phyloP scores from a whole-genome alignment of 1,284 basidiomycete species.

The Cutaneotrichosporon arboriforme region DNA sequence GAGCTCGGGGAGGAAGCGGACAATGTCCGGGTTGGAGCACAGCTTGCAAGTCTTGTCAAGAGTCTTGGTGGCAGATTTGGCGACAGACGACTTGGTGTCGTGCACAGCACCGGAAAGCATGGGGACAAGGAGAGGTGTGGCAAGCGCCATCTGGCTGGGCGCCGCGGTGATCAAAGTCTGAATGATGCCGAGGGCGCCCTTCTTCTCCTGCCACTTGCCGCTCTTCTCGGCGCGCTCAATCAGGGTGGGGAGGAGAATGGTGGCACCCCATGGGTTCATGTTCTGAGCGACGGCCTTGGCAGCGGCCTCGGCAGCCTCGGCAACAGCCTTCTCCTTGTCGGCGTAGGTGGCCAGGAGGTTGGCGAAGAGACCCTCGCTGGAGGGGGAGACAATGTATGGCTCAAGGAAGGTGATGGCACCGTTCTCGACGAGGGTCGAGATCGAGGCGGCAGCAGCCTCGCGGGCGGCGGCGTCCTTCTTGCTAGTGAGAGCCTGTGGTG shows the following conservation, averaged over 20 bases:
- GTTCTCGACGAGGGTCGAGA: slow-evolving; percentile 60
- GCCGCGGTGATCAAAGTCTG: slow-evolving; percentile 85
- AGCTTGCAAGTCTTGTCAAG: slow-evolving; percentile 53
- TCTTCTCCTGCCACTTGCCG: slow-evolving; percentile 99
- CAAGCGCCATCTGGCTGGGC: slow-evolving; percentile 76
- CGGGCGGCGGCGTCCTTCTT: slow-evolving; percentile 54
- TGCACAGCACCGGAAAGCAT: slow-evolving; percentile 94
- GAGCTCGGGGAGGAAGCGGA: slow-evolving; percentile 91
- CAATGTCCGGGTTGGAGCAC: slow-evolving; percentile 92
- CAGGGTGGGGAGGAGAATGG: slow-evolving; percentile 79
- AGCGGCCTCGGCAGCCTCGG: slow-evolving; percentile 75
- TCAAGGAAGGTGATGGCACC: slow-evolving; percentile 81
- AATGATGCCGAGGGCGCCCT: slow-evolving; percentile 74
- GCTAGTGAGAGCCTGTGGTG: slow-evolving; percentile 51
- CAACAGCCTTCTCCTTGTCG: slow-evolving; percentile 72
- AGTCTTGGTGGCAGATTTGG: slow-evolving; percentile 53
- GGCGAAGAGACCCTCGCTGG: slow-evolving; percentile 63
- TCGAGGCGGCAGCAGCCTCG: slow-evolving; percentile 44
- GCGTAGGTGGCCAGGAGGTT: slow-evolving; percentile 82
- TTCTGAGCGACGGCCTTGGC: slow-evolving; percentile 70
- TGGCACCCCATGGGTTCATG: slow-evolving; percentile 87
- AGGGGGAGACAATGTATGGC: slow-evolving; percentile 71
- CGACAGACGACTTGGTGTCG: slow-evolving; percentile 99
- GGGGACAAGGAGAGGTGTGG: slow-evolving; percentile 95
- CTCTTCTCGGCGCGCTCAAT: slow-evolving; percentile 76